These are phyloP conservation scores for Neltuma alba DNA, from an alignment of 306 rosid species.

Conservation along the genomic window DNA sequence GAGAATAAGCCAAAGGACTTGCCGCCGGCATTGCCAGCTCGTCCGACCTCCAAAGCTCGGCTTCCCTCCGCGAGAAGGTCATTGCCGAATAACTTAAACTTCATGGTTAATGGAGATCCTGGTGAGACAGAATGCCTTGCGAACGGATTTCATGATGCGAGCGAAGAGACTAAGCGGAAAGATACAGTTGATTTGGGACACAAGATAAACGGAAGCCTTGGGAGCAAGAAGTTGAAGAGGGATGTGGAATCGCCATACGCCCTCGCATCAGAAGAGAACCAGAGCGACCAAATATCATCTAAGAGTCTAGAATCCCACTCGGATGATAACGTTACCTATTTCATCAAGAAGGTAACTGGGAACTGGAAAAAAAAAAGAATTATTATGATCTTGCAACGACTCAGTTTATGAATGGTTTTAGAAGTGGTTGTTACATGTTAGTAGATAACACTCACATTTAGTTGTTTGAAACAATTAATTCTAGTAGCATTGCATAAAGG, in stretches of 20 bases:
- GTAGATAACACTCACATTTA: neutral
- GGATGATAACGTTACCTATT: constrained; percentile 66
- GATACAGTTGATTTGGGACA: constrained; percentile 45
- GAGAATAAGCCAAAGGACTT: constrained; percentile 73
- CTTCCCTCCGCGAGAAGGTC: constrained; percentile 85
- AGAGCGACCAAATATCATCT: constrained; percentile 18
- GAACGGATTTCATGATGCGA: constrained; percentile 36
- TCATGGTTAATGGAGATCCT: constrained; percentile 46
- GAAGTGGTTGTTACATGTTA: constrained; percentile 10
- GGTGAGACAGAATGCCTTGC: constrained; percentile 37
- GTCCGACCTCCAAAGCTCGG: constrained; percentile 77
- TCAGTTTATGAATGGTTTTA: constrained; percentile 5
- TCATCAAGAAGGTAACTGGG: constrained; percentile 69
- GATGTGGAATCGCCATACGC: constrained; percentile 72
- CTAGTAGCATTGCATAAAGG: neutral
- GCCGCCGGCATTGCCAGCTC: constrained; percentile 95
- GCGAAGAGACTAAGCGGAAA: constrained; percentile 62
- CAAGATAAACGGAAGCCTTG: constrained; percentile 50
- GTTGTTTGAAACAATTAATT: constrained; percentile 13
- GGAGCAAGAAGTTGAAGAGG: constrained; percentile 60
- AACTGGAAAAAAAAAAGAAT: neutral
- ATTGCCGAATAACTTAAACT: constrained; percentile 66
- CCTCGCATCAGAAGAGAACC: constrained; percentile 33
- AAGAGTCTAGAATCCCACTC: constrained; percentile 45
- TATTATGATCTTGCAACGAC: constrained; percentile 11